These are phyloP conservation scores for Xanthoparmelia taractica DNA, from an alignment of 495 filamentous ascomycete genomes.

Conservation along the genomic window DNA sequence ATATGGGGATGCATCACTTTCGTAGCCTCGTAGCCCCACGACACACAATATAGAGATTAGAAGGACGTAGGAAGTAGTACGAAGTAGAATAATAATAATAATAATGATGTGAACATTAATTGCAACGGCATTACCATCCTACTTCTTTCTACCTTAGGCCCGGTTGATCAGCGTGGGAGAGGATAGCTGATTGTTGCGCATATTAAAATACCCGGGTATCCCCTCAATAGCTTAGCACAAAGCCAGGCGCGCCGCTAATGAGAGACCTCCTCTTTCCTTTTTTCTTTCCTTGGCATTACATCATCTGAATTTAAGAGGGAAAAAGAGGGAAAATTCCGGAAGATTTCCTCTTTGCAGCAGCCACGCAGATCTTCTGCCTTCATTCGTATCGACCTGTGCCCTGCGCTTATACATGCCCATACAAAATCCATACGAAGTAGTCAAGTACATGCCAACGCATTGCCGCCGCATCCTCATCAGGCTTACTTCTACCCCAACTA, in stretches of 20 bases:
- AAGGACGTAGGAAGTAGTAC: too few relatives aligned
- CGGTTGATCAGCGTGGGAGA: constrained; percentile 12
- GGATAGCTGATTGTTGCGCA: constrained; percentile 17
- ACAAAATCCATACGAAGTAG: too few relatives aligned
- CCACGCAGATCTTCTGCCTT: constrained; percentile 2
- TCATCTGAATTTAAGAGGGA: not conserved
- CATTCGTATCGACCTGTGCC: not conserved
- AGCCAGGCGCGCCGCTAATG: constrained; percentile 12
- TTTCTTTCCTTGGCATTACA: not conserved
- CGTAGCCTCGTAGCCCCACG: too few relatives aligned
- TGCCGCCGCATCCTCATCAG: not conserved
- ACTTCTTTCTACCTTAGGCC: too few relatives aligned
- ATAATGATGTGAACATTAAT: too few relatives aligned
- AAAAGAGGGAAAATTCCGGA: not conserved
- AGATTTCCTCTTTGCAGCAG: not conserved
- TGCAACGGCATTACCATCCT: too few relatives aligned
- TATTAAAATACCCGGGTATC: too few relatives aligned
- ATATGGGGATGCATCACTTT: not conserved
- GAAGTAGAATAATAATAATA: too few relatives aligned
- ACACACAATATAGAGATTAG: too few relatives aligned
- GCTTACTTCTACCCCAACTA: too few relatives aligned
- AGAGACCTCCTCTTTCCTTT: not conserved
- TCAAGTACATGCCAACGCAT: constrained; percentile 13
- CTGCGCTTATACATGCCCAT: constrained; percentile 11
- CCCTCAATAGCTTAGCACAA: too few relatives aligned